Evolutionary conservation across 768 basidiomycete species (phyloP).

Genomic region (Boletus fagicola): DNA sequence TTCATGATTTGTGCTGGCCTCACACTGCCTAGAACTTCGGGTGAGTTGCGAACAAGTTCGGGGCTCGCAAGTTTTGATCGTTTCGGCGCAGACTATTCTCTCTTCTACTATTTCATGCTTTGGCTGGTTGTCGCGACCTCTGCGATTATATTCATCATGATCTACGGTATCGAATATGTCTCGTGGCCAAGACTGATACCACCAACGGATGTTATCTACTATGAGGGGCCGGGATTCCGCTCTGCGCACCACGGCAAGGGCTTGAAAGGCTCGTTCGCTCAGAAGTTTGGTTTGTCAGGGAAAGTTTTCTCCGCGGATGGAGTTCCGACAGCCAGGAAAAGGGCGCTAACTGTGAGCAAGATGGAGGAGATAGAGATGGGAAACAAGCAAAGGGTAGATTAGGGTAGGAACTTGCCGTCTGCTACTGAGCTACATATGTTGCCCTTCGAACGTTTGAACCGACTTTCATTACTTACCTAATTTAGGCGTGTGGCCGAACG

Average conservation of each 20-base stretch:
- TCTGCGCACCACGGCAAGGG: slow-evolving; percentile 78
- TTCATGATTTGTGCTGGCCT: slow-evolving; percentile 88
- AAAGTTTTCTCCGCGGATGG: slow-evolving; percentile 39
- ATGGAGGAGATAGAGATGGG: slow-evolving; percentile 82
- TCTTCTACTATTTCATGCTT: slow-evolving; percentile 79
- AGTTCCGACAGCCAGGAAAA: slow-evolving; percentile 37
- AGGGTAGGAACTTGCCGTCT: slow-evolving; percentile 8
- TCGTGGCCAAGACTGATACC: slow-evolving; percentile 89
- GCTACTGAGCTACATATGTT: not conserved
- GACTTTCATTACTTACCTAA: slow-evolving; percentile 10
- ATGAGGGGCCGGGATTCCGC: slow-evolving; percentile 85
- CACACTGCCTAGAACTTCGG: slow-evolving; percentile 82
- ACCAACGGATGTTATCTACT: slow-evolving; percentile 75
- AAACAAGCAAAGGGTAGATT: slow-evolving; percentile 76
- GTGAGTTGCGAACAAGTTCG: slow-evolving; percentile 44
- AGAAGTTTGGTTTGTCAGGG: slow-evolving; percentile 35
- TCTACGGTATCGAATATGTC: slow-evolving; percentile 93
- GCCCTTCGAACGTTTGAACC: not conserved
- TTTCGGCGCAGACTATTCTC: slow-evolving; percentile 65
- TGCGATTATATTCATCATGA: slow-evolving; percentile 68
- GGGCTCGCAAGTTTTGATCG: not conserved
- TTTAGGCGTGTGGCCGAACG: slow-evolving; percentile 5
- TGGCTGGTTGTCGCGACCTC: slow-evolving; percentile 68
- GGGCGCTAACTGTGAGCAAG: slow-evolving; percentile 34
- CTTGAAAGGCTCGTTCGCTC: slow-evolving; percentile 40